Base-by-base conservation (phyloP, 2,329 filamentous ascomycete genomes). In the Orbilia quercus region DNA sequence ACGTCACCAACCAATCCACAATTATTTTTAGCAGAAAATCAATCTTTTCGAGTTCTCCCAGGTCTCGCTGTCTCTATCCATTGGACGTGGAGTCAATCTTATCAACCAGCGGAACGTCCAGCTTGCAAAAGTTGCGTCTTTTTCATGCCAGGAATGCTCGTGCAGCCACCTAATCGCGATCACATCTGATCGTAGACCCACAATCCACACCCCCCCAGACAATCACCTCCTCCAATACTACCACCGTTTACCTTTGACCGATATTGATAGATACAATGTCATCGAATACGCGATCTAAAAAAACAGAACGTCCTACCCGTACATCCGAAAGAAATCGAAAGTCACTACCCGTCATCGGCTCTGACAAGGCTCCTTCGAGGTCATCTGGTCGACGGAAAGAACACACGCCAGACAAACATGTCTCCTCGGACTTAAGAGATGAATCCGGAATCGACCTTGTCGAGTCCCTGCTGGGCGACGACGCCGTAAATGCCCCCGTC, bases 101-200 rank as follows among this genome's bases (percentile, higher is more conserved):
- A 9, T 58, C 18, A 51, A 22, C 23, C 45, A n/a, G 25, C 23
- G 7, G 6, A 62, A 50, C 45, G 16, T 16, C 2, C 25, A 42
- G 31, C 44, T 62, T 42, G 45, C n/a, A 40, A 62, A 18, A 51
- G 66, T 54, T 51, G 48, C 48, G 50, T 66, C 57, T 59, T 64
- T 44, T 54, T 44, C 9, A 45, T 51, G 36, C 47, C 47, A 72
- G 67, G 67, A 72, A 72, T 72, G 67, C 67, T 72, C 53, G 59
- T 72, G 53, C 59, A 72, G 53, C 67, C 67, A 72, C 60, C 67
- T 60, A 72, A 72, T 65, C 67, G 67, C 67, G 67, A 72, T 64
- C 67, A 59, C 53, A 72, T 65, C 59, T 72, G 67, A 59, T 64
- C 67, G 67, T 72, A 72, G 53, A 65, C 48, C 22, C 28, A 54